Evolutionary conservation across 257 asterid species (phyloP).

Genomic region (Solanum chmielewskii): DNA sequence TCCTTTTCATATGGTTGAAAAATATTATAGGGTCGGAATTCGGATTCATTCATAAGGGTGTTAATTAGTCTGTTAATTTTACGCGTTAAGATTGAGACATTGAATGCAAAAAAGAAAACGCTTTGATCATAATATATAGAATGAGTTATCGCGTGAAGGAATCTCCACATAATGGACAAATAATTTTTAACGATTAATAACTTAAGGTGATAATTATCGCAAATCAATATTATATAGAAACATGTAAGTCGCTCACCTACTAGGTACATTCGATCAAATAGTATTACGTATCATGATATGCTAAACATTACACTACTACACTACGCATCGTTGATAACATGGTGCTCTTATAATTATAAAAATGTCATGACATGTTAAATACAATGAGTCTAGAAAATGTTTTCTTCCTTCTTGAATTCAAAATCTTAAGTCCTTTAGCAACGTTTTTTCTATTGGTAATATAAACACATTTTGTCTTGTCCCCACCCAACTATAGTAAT

Average conservation of each 20-base stretch:
- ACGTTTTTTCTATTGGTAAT: background rate
- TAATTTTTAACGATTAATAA: background rate
- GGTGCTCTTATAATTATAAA: background rate
- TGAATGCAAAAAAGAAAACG: background rate
- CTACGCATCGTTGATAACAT: background rate
- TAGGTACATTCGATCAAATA: background rate
- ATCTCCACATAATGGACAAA: rapidly evolving
- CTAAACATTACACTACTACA: background rate
- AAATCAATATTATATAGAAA: background rate
- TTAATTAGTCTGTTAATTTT: background rate
- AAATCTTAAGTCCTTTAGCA: background rate
- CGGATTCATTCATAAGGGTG: background rate
- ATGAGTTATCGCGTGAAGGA: background rate
- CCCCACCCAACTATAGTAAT: background rate
- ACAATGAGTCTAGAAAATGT: background rate
- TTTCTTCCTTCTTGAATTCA: background rate
- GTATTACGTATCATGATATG: background rate
- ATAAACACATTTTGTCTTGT: background rate
- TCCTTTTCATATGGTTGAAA: background rate
- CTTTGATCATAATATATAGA: background rate
- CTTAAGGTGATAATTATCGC: background rate
- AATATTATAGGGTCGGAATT: background rate
- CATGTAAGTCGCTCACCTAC: background rate
- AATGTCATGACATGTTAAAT: background rate
- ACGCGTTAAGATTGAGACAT: background rate